Base-by-base conservation (phyloP, 2,329 filamentous ascomycete species). In the Trichoderma atroviride region DNA sequence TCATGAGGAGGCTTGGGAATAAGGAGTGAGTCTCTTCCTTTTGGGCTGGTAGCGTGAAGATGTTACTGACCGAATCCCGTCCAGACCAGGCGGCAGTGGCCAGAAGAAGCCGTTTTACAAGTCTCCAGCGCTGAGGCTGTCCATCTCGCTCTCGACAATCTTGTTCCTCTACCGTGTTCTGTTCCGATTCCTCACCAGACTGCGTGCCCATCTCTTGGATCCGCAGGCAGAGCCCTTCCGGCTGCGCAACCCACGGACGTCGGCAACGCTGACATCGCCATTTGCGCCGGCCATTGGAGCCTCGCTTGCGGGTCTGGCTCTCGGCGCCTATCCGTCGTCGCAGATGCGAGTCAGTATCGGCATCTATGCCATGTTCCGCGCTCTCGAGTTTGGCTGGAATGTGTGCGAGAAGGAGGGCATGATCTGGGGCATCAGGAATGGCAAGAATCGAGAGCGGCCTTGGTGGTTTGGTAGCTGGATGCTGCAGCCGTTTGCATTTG, bases 241-340 rank as follows among this genome's bases (percentile, higher is more conserved):
- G 16, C 84, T 86, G 69, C 91, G 95, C 66, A 97, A 98, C 75
- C 94, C 94, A 0, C 87, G 88, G 22, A 88, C 94, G 14, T 87
- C 92, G 0, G 84, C 84, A 24, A 88, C 92, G 0, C 84, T 99
- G 69, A 97, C 94, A 0, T 97, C 93, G 2, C 86, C 87, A 11
- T 91, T 94, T 77, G 92, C 95, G 0, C 95, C 95, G 0, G 94
- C 94, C 2, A 86, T 97, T n/a, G 96, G 95, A 13, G 94, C 95
- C 6, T 94, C 92, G 74, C 80, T 97, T 59, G 93, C 95, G 0
- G 95, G 95, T 3, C 86, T 97, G 61, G 91, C 92, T 61, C 83
- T 98, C 22, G 92, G 92, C 9, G 86, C 97, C 11, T 92, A 89
- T 72, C 84, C 95, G 77, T 74, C 87, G 0, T 80, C 83, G 72